Conservation (phyloP, 169 alveolate genomes). For the Cryptosporidium tyzzeri region DNA sequence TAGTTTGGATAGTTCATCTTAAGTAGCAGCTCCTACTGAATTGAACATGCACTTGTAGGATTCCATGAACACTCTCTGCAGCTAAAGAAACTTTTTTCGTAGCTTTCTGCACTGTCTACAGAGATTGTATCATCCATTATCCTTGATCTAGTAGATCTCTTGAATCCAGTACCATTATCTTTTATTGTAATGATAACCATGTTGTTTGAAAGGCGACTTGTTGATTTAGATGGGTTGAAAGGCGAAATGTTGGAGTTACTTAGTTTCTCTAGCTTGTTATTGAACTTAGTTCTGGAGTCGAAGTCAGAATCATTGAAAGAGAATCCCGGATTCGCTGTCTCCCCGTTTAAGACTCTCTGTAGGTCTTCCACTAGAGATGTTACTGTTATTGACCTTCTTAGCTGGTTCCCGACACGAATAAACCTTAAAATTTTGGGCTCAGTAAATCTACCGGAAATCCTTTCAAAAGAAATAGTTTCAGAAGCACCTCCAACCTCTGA, state of each 20-base stretch:
- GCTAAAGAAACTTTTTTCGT: constrained; percentile 18
- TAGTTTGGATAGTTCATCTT: not conserved
- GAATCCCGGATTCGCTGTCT: not conserved
- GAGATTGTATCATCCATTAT: not conserved
- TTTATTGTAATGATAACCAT: constrained; percentile 57
- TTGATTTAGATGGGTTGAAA: not conserved
- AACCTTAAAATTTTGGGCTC: constrained; percentile 45
- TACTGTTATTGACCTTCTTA: constrained; percentile 72
- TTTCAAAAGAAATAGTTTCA: not conserved
- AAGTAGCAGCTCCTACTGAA: not conserved
- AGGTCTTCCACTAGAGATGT: constrained; percentile 29
- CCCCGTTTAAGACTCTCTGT: constrained; percentile 2
- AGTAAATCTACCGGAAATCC: not conserved
- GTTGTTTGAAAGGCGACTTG: not conserved
- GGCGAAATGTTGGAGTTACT: constrained; percentile 17
- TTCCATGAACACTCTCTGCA: constrained; percentile 76
- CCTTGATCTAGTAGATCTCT: not conserved
- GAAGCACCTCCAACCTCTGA: not conserved
- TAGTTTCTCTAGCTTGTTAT: constrained; percentile 11
- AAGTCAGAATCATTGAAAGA: not conserved
- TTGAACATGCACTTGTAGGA: constrained; percentile 13
- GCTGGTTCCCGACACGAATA: constrained; percentile 53
- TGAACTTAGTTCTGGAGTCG: not conserved
- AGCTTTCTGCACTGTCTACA: constrained; percentile 29
- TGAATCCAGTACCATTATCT: constrained; percentile 5